These are phyloP conservation scores for Teratosphaeria zuluensis DNA, from an alignment of 2,329 filamentous ascomycete species.

Conservation along the genomic window DNA sequence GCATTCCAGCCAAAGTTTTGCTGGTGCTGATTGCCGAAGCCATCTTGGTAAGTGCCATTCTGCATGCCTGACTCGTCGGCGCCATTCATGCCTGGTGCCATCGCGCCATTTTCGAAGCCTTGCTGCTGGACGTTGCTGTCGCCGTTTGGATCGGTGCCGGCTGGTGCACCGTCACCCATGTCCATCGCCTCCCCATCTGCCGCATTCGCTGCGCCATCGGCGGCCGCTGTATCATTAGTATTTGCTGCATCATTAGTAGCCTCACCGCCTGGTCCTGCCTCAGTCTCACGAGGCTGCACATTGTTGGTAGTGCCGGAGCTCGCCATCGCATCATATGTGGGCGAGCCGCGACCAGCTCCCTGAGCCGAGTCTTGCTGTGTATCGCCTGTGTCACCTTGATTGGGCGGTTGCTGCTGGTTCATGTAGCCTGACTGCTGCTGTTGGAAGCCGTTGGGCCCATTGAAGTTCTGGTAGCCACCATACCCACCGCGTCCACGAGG, in stretches of 20 bases:
- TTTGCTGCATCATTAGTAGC: constrained; percentile 23
- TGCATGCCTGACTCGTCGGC: not conserved
- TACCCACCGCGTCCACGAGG: constrained; percentile 21
- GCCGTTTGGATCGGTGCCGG: not conserved
- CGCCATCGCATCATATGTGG: constrained; percentile 20
- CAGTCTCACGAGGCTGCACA: constrained; percentile 6
- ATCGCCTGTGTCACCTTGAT: not conserved
- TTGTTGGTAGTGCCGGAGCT: constrained; percentile 8
- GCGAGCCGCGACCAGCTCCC: constrained; percentile 17
- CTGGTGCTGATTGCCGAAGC: constrained; percentile 1
- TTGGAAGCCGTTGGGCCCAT: constrained; percentile 8
- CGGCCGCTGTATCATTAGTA: constrained; percentile 9
- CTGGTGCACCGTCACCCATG: not conserved
- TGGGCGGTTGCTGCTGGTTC: constrained; percentile 1
- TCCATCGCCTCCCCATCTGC: not conserved
- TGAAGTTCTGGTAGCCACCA: constrained; percentile 16
- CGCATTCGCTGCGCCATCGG: not conserved
- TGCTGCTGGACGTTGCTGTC: not conserved
- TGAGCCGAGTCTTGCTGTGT: constrained; percentile 1
- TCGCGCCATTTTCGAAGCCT: not conserved
- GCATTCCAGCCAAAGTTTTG: constrained; percentile 9
- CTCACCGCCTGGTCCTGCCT: constrained; percentile 12
- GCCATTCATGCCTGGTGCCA: not conserved
- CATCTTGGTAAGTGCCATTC: not conserved
- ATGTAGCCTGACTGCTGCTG: constrained; percentile 6